These are phyloP conservation scores for Neoscytalidium dimidiatum DNA, from an alignment of 2,329 filamentous ascomycete species.

Conservation along the genomic window DNA sequence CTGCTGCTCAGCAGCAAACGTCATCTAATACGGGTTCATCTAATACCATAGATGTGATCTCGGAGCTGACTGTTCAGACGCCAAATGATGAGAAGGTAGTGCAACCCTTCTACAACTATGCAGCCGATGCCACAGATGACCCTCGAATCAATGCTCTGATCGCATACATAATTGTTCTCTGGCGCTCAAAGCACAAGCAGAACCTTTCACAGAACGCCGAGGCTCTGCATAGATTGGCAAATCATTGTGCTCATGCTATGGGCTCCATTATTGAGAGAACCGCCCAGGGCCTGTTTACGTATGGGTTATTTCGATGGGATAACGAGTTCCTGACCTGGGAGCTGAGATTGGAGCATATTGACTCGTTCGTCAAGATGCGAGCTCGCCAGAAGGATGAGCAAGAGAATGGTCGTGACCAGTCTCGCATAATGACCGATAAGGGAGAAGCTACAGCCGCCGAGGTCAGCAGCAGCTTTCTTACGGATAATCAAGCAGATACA, in stretches of 20 bases:
- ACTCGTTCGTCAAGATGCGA: not conserved
- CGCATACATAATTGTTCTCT: not conserved
- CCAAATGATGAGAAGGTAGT: not conserved
- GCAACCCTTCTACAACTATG: not conserved
- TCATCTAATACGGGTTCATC: not conserved
- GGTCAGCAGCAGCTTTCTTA: not conserved
- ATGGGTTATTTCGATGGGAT: not conserved
- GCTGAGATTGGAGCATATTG: not conserved
- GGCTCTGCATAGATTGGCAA: not conserved
- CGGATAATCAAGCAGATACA: not conserved
- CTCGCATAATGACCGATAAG: no score
- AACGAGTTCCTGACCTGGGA: not conserved
- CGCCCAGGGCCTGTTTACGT: not conserved
- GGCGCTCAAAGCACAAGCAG: not conserved
- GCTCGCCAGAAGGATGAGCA: not conserved
- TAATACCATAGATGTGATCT: no score
- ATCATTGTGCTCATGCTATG: not conserved
- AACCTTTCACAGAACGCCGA: not conserved
- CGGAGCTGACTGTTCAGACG: not conserved
- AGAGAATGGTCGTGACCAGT: not conserved
- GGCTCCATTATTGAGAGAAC: not conserved
- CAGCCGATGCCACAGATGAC: not conserved
- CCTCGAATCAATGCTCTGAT: not conserved
- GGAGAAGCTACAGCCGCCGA: not conserved
- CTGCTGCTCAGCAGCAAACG: not conserved